These are phyloP conservation scores for Circinella minor DNA, from an alignment of 371 early-diverging fungal species.

Conservation along the genomic window DNA sequence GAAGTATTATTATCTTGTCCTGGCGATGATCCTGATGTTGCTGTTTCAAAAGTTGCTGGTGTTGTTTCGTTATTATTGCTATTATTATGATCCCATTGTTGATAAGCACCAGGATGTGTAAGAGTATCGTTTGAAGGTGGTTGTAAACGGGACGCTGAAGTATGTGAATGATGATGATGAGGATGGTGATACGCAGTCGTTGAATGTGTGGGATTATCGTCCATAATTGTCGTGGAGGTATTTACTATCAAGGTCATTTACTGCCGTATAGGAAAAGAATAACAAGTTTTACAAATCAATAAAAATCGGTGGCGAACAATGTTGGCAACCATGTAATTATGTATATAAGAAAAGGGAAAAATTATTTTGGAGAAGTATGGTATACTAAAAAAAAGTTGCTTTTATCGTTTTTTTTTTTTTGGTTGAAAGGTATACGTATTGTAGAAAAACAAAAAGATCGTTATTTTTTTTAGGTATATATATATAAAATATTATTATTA, in stretches of 20 bases:
- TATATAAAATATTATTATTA: no score
- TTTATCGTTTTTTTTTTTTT: no score
- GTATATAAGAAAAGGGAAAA: background rate
- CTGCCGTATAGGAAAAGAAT: background rate
- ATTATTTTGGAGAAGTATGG: no score
- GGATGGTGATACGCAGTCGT: background rate
- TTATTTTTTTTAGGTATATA: no score
- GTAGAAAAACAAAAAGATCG: no score
- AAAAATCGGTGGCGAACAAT: background rate
- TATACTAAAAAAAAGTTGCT: no score
- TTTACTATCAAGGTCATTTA: conserved; percentile 15
- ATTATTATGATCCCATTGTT: background rate
- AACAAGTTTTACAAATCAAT: background rate
- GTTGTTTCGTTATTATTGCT: background rate
- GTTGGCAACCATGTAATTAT: background rate
- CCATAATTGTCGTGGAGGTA: background rate
- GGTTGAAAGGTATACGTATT: no score
- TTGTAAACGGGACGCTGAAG: background rate
- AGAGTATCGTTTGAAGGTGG: background rate
- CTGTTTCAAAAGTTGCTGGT: background rate
- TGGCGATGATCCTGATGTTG: background rate
- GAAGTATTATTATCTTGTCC: background rate
- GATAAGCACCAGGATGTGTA: background rate
- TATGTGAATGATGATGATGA: no score
- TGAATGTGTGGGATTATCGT: background rate